Base-by-base conservation (phyloP, 768 basidiomycete genomes). In the Lactarius tabidus region DNA sequence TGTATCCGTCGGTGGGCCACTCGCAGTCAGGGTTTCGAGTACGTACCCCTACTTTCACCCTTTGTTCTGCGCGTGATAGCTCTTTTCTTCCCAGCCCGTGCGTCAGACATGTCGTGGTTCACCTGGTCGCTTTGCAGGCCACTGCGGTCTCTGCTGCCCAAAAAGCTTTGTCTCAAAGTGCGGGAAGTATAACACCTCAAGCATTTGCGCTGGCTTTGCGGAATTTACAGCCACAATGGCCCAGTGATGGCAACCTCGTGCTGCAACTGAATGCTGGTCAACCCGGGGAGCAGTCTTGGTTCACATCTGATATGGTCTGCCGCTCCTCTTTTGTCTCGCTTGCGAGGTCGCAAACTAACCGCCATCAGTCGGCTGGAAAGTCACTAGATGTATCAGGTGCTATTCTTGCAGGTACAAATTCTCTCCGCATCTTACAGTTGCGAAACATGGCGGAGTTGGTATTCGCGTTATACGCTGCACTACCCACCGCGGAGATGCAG, bases 1-100 rank as follows among this genome's bases (percentile, higher is more conserved):
- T 63, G 59, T 9, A 41, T 67, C 18, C 58, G 29, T 29, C 66
- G 66, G 20, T 69, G 68, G 68, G 66, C 41, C 7, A 18, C 60
- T 23, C 66, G 43, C 17, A 53, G 29, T 17, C 41, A 45, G 10
- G 48, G 56, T 28, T 69, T 69, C 23, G 52, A 69, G 68, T 69
- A 59, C 36, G 66, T 31, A n/a, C 33, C 9, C 9, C 39, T 9
- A 12, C 45, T 17, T 29, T 45, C 43, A 29, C 52, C 54, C 39
- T 59, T n/a, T 14, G 17, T 26, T 31, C 35, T 38, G 20, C 15
- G 31, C n/a, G 8, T 38, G 15, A 62, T 51, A 15, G 14, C 29
- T 51, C 33, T n/a, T 51, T 36, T 31, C 57, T 18, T 60, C 57
- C 18, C 43, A 69, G 68, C 52, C 63, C 63, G 2, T 9, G 26